phyloP scores from a whole-genome alignment of 2,329 filamentous ascomycete species.

The Pseudovirgaria hyperparasitica region DNA sequence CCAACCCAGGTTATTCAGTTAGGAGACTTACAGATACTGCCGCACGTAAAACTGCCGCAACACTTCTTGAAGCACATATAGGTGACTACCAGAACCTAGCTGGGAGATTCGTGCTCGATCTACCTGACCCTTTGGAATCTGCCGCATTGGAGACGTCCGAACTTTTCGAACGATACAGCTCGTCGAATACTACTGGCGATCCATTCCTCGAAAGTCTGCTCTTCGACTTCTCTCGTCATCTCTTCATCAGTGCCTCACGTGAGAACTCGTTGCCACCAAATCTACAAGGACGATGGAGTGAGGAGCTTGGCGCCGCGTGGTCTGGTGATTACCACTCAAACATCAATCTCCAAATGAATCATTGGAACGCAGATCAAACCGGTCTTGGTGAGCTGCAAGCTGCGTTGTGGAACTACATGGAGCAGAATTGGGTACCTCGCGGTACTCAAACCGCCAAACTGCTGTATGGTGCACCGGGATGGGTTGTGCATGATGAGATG shows the following conservation, averaged over 20 bases:
- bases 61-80: conserved; percentile 24
- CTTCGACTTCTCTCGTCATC: conserved; percentile 41
- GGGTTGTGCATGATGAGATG: conserved; percentile 44
- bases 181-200: conserved; percentile 23
- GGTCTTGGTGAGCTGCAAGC: conserved; percentile 34
- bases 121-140: conserved; percentile 34
- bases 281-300: conserved; percentile 44
- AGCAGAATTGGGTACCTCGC: conserved; percentile 39
- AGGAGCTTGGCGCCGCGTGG: conserved; percentile 35
- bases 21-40: conserved; percentile 21
- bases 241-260: conserved; percentile 43
- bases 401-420: conserved; percentile 41
- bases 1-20: conserved; percentile 30
- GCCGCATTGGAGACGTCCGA: conserved; percentile 24
- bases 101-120: conserved; percentile 27
- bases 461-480: conserved; percentile 42
- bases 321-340: conserved; percentile 44
- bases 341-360: conserved; percentile 51
- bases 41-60: conserved; percentile 16
- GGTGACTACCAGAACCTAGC: conserved; percentile 30
- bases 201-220: conserved; percentile 41
- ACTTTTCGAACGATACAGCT: conserved; percentile 17
- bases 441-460: conserved; percentile 40
- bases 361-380: conserved; percentile 43
- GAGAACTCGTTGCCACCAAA: conserved; percentile 41